phyloP scores from a whole-genome alignment of 139 green algal species.

The Spirogloea muscicola region DNA sequence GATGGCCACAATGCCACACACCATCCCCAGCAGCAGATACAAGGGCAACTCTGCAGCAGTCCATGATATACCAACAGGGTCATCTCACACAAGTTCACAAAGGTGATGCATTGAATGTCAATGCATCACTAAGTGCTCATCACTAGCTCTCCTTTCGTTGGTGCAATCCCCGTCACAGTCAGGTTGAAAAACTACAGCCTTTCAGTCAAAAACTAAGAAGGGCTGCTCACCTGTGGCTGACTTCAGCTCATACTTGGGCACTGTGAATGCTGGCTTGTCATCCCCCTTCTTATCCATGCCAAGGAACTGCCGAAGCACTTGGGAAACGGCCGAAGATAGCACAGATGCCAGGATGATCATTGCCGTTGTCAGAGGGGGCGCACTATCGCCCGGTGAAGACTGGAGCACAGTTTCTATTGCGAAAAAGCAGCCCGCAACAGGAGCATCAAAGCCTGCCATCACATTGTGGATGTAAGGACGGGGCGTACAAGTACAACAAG shows the following conservation, averaged over 20 bases:
- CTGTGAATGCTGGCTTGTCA: constrained; percentile 62
- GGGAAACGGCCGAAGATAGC: constrained; percentile 56
- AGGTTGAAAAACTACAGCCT: no score
- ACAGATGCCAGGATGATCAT: constrained; percentile 48
- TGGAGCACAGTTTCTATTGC: constrained; percentile 73
- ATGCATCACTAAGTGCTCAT: no score
- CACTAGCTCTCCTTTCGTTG: no score
- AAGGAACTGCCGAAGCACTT: constrained; percentile 63
- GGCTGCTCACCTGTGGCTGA: constrained; percentile 32
- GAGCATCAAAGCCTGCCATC: constrained; percentile 85
- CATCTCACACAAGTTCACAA: no score
- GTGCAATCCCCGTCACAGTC: no score
- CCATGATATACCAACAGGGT: no score
- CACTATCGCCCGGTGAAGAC: constrained; percentile 23
- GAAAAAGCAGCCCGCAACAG: constrained; percentile 88
- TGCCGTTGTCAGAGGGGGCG: constrained; percentile 31
- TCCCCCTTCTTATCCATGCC: no score
- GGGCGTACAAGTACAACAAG: no score
- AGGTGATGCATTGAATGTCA: no score
- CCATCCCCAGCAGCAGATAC: constrained; percentile 65
- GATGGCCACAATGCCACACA: constrained; percentile 62
- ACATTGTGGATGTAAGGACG: no score
- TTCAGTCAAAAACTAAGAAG: no score
- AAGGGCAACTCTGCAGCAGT: constrained; percentile 74
- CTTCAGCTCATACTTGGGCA: constrained; percentile 65